A percentile compares a stretch with the other conserved stretches of the same genome.
phyloP scores from a whole-genome alignment of 805 yeast species.

The Sugiyamaella floridensis region DNA sequence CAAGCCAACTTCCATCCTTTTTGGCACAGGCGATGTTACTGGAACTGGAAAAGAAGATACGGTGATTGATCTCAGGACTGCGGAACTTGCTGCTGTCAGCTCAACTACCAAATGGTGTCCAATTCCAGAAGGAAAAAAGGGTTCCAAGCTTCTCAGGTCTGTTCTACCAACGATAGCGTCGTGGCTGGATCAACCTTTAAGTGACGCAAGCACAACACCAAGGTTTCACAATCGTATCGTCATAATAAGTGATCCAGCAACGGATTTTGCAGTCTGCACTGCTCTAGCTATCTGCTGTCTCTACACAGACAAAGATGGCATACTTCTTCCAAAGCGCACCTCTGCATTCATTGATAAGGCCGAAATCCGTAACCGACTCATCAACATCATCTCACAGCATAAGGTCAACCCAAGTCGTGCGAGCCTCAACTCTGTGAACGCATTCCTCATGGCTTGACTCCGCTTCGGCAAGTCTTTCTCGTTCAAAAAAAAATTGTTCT shows the following conservation, averaged over 20 bases:
- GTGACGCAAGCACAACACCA: not conserved
- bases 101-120: slow-evolving; percentile 4
- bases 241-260: slow-evolving; percentile 56
- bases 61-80: not conserved
- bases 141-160: slow-evolving; percentile 53
- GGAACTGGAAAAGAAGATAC: not conserved
- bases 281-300: slow-evolving; percentile 46
- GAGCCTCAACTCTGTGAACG: slow-evolving; percentile 65
- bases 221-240: slow-evolving; percentile 23
- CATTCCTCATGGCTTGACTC: slow-evolving; percentile 42
- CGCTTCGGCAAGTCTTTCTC: not conserved
- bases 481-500: not conserved
- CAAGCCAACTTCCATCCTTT: slow-evolving; percentile 2
- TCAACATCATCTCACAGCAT: slow-evolving; percentile 40
- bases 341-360: slow-evolving; percentile 36
- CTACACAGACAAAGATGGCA: slow-evolving; percentile 41
- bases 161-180: slow-evolving; percentile 40
- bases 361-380: slow-evolving; percentile 49
- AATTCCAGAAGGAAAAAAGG: slow-evolving; percentile 44
- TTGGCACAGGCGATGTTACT: slow-evolving; percentile 1
- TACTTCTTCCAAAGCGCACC: slow-evolving; percentile 7
- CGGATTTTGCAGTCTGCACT: slow-evolving; percentile 61
- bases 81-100: not conserved
- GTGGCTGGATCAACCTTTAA: slow-evolving; percentile 14
- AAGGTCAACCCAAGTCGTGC: slow-evolving; percentile 70